Percentiles rank a stretch among this genome's conserved stretches.
These are phyloP conservation scores for Cutaneotrichosporon sp. DNA, from an alignment of 1,284 basidiomycete species.

Conservation along the genomic window DNA sequence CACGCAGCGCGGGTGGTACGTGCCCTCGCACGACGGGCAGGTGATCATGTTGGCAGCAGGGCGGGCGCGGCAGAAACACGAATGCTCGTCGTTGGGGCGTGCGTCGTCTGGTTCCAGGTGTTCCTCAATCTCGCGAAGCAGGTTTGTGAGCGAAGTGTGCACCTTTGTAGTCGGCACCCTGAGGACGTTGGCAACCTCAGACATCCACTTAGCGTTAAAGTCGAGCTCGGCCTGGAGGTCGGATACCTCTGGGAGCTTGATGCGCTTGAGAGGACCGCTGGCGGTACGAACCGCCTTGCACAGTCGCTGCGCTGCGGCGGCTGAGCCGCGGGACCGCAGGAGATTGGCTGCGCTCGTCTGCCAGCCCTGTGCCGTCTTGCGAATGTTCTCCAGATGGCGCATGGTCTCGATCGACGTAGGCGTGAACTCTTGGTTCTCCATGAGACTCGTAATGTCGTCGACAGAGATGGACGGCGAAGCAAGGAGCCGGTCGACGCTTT, in stretches of 20 bases:
- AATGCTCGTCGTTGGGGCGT: conserved; percentile 18
- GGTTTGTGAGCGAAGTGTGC: conserved; percentile 19
- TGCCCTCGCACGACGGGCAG: conserved; percentile 28
- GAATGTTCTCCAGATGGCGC: conserved; percentile 33
- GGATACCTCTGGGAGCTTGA: conserved; percentile 35
- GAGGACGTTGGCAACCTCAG: conserved; percentile 18
- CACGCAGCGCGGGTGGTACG: conserved; percentile 41
- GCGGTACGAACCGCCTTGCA: conserved; percentile 29
- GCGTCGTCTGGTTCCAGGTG: conserved; percentile 33
- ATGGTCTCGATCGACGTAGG: conserved; percentile 31
- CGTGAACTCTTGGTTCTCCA: conserved; percentile 27
- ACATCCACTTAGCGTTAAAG: conserved; percentile 27
- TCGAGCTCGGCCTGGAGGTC: conserved; percentile 35
- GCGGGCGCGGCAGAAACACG: conserved; percentile 34
- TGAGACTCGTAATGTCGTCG: conserved; percentile 22
- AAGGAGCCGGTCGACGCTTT: conserved; percentile 21
- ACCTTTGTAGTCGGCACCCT: conserved; percentile 19
- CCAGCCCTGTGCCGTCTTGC: conserved; percentile 35
- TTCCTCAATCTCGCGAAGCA: conserved; percentile 25
- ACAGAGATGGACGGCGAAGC: conserved; percentile 23
- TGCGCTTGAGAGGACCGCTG: conserved; percentile 21
- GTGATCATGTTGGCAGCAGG: conserved; percentile 26
- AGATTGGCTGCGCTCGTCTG: conserved; percentile 26
- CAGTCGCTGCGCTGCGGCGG: conserved; percentile 27
- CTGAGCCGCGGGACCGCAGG: conserved; percentile 21